These are phyloP conservation scores for Metschnikowia borealis DNA, from an alignment of 805 yeast genomes.

Conservation along the genomic window DNA sequence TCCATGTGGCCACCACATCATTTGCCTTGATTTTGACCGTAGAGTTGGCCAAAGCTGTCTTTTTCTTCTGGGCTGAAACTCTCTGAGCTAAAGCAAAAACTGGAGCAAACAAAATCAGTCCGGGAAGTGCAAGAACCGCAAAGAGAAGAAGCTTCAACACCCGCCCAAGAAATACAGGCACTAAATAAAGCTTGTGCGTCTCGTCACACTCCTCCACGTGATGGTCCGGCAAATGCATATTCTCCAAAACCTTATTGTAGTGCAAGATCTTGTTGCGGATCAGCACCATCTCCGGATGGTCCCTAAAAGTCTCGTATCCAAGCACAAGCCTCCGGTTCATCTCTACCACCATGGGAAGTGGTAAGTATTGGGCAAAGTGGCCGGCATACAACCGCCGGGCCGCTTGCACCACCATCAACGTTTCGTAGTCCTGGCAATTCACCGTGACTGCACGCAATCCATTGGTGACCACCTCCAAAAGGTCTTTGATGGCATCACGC, in stretches of 20 bases:
- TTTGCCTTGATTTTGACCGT: conserved; percentile 87
- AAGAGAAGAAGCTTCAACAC: conserved; percentile 52
- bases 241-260: conserved; percentile 60
- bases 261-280: conserved; percentile 59
- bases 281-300: conserved; percentile 61
- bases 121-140: conserved; percentile 73
- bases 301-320: conserved; percentile 72
- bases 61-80: conserved; percentile 70
- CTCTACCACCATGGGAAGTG: conserved; percentile 81
- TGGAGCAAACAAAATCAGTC: conserved; percentile 82
- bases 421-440: conserved; percentile 83
- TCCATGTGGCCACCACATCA: conserved; percentile 98
- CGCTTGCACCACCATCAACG: conserved; percentile 83
- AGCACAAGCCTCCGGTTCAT: conserved; percentile 82
- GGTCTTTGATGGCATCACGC: conserved; percentile 67
- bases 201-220: conserved; percentile 54
- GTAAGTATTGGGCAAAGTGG: conserved; percentile 64
- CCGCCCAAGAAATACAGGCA: conserved; percentile 54
- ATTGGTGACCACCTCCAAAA: conserved; percentile 65
- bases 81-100: conserved; percentile 75
- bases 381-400: conserved; percentile 85
- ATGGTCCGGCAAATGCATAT: conserved; percentile 53
- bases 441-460: conserved; percentile 84
- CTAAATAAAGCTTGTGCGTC: conserved; percentile 46
- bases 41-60: conserved; percentile 76